Conservation (phyloP, 2,329 filamentous ascomycete genomes). For the Fusarium sambucinum region DNA sequence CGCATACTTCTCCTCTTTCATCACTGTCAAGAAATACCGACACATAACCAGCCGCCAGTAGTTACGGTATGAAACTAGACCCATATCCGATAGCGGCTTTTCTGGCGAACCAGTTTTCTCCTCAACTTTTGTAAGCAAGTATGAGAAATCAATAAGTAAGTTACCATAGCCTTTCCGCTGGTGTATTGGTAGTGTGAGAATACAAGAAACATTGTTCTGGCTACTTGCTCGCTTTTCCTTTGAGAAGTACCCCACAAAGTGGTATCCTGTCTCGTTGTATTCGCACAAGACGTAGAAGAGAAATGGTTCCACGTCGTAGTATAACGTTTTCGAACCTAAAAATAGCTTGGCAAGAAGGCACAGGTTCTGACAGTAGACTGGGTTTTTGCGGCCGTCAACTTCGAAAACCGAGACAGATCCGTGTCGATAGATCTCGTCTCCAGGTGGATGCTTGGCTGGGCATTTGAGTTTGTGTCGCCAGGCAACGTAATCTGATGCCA, state of each 20-base stretch:
- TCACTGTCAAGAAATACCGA: slow-evolving; percentile 76
- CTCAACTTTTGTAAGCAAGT: slow-evolving; percentile 92
- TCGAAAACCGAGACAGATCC: slow-evolving; percentile 95
- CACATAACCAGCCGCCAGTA: slow-evolving; percentile 95
- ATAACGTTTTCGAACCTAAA: slow-evolving; percentile 97
- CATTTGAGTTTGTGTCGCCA: slow-evolving; percentile 99
- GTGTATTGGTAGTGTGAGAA: slow-evolving; percentile 94
- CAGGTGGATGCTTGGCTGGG: slow-evolving; percentile 93
- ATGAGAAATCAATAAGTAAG: slow-evolving; percentile 97
- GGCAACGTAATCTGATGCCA: slow-evolving; percentile 98
- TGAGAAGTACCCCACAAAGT: slow-evolving; percentile 99
- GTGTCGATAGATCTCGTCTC: slow-evolving; percentile 96
- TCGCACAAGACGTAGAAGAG: slow-evolving; percentile 98
- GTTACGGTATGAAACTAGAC: slow-evolving; percentile 94
- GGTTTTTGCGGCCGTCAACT: slow-evolving; percentile 95
- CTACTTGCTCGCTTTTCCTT: slow-evolving; percentile 97
- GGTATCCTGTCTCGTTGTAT: slow-evolving; percentile 90
- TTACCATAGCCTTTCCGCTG: slow-evolving; percentile 98
- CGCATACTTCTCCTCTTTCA: slow-evolving; percentile 48
- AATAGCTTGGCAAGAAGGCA: slow-evolving; percentile 97
- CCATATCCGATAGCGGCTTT: slow-evolving; percentile 98
- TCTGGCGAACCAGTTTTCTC: slow-evolving; percentile 95
- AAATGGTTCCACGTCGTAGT: slow-evolving; percentile 98
- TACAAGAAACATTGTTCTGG: slow-evolving; percentile 97
- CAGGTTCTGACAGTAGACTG: slow-evolving; percentile 98